Evolutionary conservation across 106 monocot genomes (phyloP).

Genomic region (Alisma plantagoaquatica): DNA sequence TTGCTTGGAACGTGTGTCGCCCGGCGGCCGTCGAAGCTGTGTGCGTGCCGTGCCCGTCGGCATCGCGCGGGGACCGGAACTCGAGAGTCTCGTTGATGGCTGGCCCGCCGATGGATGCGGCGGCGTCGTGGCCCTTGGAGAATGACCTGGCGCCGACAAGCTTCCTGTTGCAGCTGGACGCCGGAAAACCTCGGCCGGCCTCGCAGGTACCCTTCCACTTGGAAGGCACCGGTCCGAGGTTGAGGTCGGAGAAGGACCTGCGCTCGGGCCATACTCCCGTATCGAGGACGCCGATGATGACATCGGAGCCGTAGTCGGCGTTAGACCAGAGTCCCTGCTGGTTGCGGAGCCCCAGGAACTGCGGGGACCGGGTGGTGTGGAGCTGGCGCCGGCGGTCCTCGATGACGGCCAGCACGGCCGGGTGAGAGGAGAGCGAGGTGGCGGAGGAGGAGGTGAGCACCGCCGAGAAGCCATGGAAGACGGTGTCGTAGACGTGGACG

Average conservation of each 20-base stretch:
- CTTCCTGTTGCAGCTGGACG: constrained; percentile 70
- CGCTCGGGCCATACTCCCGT: constrained; percentile 94
- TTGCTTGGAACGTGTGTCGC: constrained; percentile 63
- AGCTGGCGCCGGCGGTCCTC: constrained; percentile 60
- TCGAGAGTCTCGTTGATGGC: constrained; percentile 58
- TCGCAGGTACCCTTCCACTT: constrained; percentile 83
- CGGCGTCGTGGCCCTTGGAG: constrained; percentile 65
- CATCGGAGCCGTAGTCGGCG: constrained; percentile 91
- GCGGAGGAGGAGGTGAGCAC: constrained; percentile 30
- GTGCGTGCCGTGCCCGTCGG: constrained; percentile 97
- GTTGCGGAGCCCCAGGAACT: constrained; percentile 84
- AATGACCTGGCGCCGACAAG: constrained; percentile 86
- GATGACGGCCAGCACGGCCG: constrained; percentile 68
- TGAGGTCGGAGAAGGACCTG: constrained; percentile 63
- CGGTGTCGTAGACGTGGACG: constrained; percentile 72
- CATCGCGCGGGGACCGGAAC: constrained; percentile 75
- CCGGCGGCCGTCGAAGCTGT: constrained; percentile 95
- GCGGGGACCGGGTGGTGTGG: constrained; percentile 91
- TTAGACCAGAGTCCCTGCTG: constrained; percentile 87
- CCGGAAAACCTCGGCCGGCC: constrained; percentile 35
- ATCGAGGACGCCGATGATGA: constrained; percentile 79
- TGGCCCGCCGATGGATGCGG: constrained; percentile 27
- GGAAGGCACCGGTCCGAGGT: constrained; percentile 67
- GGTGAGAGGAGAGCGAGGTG: constrained; percentile 23
- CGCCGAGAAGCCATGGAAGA: constrained; percentile 97